phyloP scores from a whole-genome alignment of 2,329 filamentous ascomycete genomes.

The Alternaria ethzedia region DNA sequence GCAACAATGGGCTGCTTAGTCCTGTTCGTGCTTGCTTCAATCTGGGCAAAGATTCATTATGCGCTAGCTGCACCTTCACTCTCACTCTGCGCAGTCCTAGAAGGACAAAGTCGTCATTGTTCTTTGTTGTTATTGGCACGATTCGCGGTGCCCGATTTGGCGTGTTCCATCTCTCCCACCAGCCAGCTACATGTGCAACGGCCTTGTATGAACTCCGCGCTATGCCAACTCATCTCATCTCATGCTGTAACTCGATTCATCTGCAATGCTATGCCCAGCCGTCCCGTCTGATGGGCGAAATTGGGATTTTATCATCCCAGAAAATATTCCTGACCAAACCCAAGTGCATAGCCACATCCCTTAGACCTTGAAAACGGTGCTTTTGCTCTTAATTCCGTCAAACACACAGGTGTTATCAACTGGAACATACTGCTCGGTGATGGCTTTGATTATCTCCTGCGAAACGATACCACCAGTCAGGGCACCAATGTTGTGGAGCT shows the following conservation, averaged over 20 bases:
- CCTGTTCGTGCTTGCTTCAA: background rate
- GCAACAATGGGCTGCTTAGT: background rate
- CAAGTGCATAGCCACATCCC: background rate
- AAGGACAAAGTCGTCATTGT: background rate
- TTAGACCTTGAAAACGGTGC: slow-evolving; percentile 57
- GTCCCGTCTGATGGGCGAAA: background rate
- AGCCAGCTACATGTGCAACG: too few species aligned
- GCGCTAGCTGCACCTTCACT: background rate
- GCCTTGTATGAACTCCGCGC: background rate
- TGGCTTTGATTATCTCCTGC: slow-evolving; percentile 94
- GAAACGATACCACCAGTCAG: slow-evolving; percentile 89
- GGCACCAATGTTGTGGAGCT: slow-evolving; percentile 91
- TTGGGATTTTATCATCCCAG: background rate
- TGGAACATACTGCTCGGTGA: slow-evolving; percentile 72
- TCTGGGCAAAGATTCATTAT: background rate
- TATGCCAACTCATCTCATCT: background rate
- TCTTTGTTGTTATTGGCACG: background rate
- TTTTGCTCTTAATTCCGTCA: slow-evolving; percentile 65
- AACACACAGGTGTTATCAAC: slow-evolving; percentile 69
- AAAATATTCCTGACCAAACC: background rate
- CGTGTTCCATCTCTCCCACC: background rate
- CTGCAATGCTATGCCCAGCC: background rate
- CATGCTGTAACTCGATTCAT: background rate
- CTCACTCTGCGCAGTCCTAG: background rate
- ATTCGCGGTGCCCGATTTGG: too few species aligned